These are phyloP conservation scores for Roridomyces roridus DNA, from an alignment of 768 basidiomycete genomes.

Conservation along the genomic window DNA sequence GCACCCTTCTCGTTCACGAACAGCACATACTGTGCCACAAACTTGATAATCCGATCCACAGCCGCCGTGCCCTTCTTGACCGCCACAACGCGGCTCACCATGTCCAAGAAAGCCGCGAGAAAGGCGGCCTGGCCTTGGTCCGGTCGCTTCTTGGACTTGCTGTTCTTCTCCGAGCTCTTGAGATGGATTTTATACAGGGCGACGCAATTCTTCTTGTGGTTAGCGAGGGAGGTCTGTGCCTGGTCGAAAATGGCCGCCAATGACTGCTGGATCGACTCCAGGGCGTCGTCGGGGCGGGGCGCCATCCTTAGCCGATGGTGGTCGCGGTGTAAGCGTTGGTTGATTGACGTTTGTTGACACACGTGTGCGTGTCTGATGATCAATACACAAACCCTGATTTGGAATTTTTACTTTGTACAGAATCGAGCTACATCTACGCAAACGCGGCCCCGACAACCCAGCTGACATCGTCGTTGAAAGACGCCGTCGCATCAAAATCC, in stretches of 20 bases:
- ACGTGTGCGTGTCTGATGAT: too few species aligned
- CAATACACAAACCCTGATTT: too few species aligned
- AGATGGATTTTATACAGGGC: constrained; percentile 84
- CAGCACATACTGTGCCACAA: constrained; percentile 82
- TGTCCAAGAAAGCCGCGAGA: constrained; percentile 78
- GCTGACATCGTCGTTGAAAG: too few species aligned
- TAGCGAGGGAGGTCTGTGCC: constrained; percentile 77
- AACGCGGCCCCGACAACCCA: too few species aligned
- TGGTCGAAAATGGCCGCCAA: constrained; percentile 71
- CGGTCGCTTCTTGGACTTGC: constrained; percentile 59
- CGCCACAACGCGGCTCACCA: constrained; percentile 73
- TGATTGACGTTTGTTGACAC: too few species aligned
- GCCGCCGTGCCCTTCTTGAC: constrained; percentile 88
- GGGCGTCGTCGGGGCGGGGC: not conserved
- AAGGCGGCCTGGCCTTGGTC: constrained; percentile 86
- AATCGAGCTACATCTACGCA: too few species aligned
- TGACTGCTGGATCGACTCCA: constrained; percentile 35
- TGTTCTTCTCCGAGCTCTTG: constrained; percentile 61
- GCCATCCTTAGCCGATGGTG: not conserved
- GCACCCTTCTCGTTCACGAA: constrained; percentile 85
- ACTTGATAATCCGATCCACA: constrained; percentile 86
- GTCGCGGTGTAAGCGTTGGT: not conserved
- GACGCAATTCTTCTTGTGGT: constrained; percentile 93
- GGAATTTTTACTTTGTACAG: too few species aligned
- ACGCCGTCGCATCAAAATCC: too few species aligned